phyloP scores from a whole-genome alignment of 805 yeast species.

The Candida ulmi region DNA sequence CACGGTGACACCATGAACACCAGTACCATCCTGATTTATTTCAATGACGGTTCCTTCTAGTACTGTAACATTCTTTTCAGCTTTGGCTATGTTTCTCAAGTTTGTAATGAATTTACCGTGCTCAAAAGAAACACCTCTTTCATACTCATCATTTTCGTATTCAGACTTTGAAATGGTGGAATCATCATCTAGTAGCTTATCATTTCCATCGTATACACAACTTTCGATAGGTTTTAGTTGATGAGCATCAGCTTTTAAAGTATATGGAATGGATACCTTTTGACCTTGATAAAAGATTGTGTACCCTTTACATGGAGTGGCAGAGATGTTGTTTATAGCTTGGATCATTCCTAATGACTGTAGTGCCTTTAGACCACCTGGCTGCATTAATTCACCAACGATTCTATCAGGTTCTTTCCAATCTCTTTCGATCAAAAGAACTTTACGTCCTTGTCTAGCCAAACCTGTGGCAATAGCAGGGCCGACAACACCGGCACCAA shows the following conservation, averaged over 20 bases:
- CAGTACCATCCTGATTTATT: slow-evolving; percentile 48
- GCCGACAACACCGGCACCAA: slow-evolving; percentile 99
- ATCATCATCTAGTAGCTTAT: slow-evolving; percentile 48
- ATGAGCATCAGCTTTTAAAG: slow-evolving; percentile 48
- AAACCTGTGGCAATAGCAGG: slow-evolving; percentile 87
- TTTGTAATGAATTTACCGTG: slow-evolving; percentile 86
- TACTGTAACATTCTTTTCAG: slow-evolving; percentile 69
- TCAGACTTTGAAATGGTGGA: slow-evolving; percentile 40
- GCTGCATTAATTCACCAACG: slow-evolving; percentile 96
- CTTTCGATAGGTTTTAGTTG: slow-evolving; percentile 46
- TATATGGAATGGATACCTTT: slow-evolving; percentile 60
- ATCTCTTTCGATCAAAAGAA: slow-evolving; percentile 73
- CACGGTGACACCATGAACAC: slow-evolving; percentile 74
- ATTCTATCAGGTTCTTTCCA: slow-evolving; percentile 92
- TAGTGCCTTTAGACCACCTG: slow-evolving; percentile 88
- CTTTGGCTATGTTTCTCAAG: slow-evolving; percentile 62
- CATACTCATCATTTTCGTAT: slow-evolving; percentile 55
- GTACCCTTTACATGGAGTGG: slow-evolving; percentile 75
- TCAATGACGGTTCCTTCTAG: slow-evolving; percentile 80
- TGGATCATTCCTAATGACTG: slow-evolving; percentile 76
- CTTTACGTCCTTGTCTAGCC: slow-evolving; percentile 86
- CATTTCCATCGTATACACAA: slow-evolving; percentile 54
- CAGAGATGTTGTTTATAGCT: slow-evolving; percentile 70
- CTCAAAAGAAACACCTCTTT: slow-evolving; percentile 80
- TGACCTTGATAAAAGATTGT: slow-evolving; percentile 63